Conservation (phyloP, 306 rosid genomes). For the Senna siamea region DNA sequence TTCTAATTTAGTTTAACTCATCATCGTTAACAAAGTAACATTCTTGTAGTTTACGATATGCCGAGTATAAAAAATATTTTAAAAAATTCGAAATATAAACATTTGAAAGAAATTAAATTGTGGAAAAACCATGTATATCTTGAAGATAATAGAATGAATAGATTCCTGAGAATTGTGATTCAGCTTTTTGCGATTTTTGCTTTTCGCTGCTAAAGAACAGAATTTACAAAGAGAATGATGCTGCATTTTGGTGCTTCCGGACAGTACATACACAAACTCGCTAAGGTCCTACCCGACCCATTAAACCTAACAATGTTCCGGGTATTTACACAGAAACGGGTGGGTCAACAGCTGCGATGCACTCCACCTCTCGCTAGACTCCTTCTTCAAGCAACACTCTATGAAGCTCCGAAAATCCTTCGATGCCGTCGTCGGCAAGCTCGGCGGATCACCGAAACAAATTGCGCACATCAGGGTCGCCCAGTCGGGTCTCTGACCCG, state of each 20-base stretch:
- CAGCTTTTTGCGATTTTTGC: too few species aligned
- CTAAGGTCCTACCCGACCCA: neutral
- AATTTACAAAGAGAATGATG: slow-evolving; percentile 32
- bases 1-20: too few species aligned
- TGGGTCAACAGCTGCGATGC: slow-evolving; percentile 70
- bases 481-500: slow-evolving; percentile 95
- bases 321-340: slow-evolving; percentile 59
- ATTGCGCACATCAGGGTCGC: slow-evolving; percentile 87
- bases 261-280: slow-evolving; percentile 32
- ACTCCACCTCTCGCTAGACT: slow-evolving; percentile 75
- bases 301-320: neutral
- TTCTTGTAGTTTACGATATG: too few species aligned
- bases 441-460: slow-evolving; percentile 83
- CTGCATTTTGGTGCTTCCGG: neutral
- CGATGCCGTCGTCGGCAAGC: slow-evolving; percentile 61
- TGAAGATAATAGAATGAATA: too few species aligned
- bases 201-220: neutral
- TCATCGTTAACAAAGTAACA: too few species aligned
- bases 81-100: too few species aligned
- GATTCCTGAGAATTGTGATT: too few species aligned
- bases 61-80: too few species aligned
- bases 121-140: too few species aligned
- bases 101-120: too few species aligned
- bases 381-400: slow-evolving; percentile 82
- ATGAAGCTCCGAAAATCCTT: slow-evolving; percentile 64